These are phyloP conservation scores for Crithidia mellificae DNA, from an alignment of 208 protist species.

Conservation along the genomic window DNA sequence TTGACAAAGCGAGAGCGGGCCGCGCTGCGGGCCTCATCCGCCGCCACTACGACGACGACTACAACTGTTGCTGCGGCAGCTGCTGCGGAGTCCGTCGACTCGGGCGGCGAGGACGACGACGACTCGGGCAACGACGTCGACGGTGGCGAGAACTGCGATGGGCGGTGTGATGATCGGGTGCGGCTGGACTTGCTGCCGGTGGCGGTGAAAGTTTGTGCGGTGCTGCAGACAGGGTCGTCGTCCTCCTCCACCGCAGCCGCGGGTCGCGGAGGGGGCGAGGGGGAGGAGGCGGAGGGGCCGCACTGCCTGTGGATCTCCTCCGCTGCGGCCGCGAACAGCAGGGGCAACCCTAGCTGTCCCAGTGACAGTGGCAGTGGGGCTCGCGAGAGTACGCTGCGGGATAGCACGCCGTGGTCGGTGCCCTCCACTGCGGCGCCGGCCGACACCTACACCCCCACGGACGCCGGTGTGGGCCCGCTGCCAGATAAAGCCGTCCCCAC, in stretches of 20 bases:
- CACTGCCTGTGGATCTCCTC: conserved; percentile 31
- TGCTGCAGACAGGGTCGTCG: conserved; percentile 4
- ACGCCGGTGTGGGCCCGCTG: background rate
- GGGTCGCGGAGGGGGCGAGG: background rate
- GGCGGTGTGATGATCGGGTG: background rate
- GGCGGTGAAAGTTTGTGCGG: conserved; percentile 25
- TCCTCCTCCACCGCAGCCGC: background rate
- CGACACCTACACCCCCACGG: background rate
- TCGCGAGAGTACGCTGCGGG: conserved; percentile 15
- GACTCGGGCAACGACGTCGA: conserved; percentile 1
- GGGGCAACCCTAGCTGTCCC: no score
- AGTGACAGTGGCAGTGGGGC: background rate
- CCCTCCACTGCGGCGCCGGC: background rate
- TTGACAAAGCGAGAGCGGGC: conserved; percentile 10
- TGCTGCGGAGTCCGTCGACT: background rate
- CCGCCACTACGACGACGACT: no score
- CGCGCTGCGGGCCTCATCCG: no score
- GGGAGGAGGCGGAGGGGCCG: conserved; percentile 5
- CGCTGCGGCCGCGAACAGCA: no score
- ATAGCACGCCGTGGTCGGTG: conserved; percentile 18
- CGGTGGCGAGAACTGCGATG: background rate
- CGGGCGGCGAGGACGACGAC: background rate
- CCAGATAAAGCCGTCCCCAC: background rate
- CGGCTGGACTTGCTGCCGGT: conserved; percentile 20
- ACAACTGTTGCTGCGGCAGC: background rate